These are phyloP conservation scores for Russula sp. DNA, from an alignment of 768 basidiomycete genomes.

Conservation along the genomic window DNA sequence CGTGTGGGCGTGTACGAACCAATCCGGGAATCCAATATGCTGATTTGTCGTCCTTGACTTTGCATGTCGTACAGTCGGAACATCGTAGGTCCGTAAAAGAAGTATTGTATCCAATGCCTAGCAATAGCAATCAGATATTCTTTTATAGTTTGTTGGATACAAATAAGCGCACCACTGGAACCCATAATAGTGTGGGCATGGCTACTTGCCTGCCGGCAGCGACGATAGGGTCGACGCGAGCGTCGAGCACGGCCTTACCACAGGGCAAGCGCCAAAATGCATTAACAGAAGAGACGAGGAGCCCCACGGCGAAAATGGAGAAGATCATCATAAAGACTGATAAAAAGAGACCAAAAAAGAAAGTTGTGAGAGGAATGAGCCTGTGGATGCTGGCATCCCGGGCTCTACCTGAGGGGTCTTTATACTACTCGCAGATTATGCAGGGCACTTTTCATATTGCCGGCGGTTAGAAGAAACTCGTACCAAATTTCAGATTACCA, in stretches of 20 bases:
- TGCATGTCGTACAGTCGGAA: conserved; percentile 26
- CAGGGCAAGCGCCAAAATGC: conserved; percentile 28
- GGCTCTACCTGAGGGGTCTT: not conserved
- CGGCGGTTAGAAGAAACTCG: conserved; percentile 10
- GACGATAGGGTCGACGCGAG: conserved; percentile 27
- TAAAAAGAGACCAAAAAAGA: not conserved
- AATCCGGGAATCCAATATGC: conserved; percentile 27
- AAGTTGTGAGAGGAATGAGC: not conserved
- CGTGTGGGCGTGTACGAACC: conserved; percentile 11
- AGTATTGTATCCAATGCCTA: conserved; percentile 23
- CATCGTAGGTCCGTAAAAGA: conserved; percentile 17
- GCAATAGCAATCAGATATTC: not conserved
- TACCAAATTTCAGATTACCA: conserved; percentile 8
- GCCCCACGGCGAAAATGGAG: conserved; percentile 7
- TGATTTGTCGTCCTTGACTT: conserved; percentile 27
- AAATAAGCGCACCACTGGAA: conserved; percentile 15
- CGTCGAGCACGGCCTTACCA: conserved; percentile 13
- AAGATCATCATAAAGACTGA: conserved; percentile 13
- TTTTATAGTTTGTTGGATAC: not conserved
- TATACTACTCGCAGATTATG: conserved; percentile 20
- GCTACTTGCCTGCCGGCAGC: conserved; percentile 13
- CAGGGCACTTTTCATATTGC: conserved; percentile 10
- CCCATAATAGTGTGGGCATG: conserved; percentile 29
- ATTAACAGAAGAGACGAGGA: conserved; percentile 15
- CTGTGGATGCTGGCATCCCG: conserved; percentile 13